A percentile compares a stretch with the other conserved stretches of the same genome.
Conservation (phyloP, 495 filamentous ascomycete species). For the Apodospora peruviana region DNA sequence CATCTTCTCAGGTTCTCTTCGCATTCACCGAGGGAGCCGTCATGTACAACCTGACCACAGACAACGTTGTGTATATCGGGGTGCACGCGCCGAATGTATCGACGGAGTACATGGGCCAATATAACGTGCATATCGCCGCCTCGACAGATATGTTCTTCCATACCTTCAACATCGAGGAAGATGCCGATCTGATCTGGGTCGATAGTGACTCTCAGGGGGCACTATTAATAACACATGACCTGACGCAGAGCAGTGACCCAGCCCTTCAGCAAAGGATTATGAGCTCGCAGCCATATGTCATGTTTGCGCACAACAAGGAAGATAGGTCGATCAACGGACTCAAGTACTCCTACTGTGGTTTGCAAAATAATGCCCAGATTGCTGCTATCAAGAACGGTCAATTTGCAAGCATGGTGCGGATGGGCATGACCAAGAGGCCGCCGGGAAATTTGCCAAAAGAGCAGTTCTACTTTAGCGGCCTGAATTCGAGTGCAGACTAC, state of each 20-base stretch:
- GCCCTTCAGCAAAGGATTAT: slow-evolving; percentile 49
- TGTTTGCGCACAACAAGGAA: slow-evolving; percentile 70
- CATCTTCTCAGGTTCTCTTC: slow-evolving; percentile 36
- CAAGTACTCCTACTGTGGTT: slow-evolving; percentile 67
- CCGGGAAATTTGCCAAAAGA: slow-evolving; percentile 62
- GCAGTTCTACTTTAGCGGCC: slow-evolving; percentile 74
- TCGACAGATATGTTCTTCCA: slow-evolving; percentile 75
- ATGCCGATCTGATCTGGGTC: slow-evolving; percentile 57
- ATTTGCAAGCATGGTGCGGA: slow-evolving; percentile 41
- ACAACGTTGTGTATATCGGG: slow-evolving; percentile 64
- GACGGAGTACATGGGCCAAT: slow-evolving; percentile 50
- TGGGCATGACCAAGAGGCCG: slow-evolving; percentile 62
- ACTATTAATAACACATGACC: slow-evolving; percentile 69
- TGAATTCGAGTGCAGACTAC: slow-evolving; percentile 68
- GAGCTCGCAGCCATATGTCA: slow-evolving; percentile 59
- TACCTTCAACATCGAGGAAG: slow-evolving; percentile 39
- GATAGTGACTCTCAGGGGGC: slow-evolving; percentile 77
- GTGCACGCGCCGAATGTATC: slow-evolving; percentile 62
- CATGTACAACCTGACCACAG: slow-evolving; percentile 46
- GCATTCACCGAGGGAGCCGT: slow-evolving; percentile 55
- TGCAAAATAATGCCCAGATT: slow-evolving; percentile 58
- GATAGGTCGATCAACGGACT: slow-evolving; percentile 59
- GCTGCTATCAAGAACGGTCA: slow-evolving; percentile 42
- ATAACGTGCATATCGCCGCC: slow-evolving; percentile 74
- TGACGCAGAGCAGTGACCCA: slow-evolving; percentile 39